Evolutionary conservation across 1,284 basidiomycete species (phyloP).

Genomic region (Fomitiporia mediterranea): DNA sequence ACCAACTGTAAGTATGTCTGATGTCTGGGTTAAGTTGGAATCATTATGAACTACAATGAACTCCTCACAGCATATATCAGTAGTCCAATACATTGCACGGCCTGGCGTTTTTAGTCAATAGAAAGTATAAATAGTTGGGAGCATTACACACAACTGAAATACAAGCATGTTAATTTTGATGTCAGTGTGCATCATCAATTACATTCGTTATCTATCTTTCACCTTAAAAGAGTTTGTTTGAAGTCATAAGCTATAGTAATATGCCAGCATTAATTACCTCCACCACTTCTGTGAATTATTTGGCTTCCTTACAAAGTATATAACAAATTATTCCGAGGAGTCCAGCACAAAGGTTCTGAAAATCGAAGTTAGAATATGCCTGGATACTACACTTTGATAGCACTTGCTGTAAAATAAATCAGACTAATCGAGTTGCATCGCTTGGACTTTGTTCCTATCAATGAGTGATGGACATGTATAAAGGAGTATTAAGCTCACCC

Average conservation of each 20-base stretch:
- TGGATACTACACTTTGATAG: background rate
- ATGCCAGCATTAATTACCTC: background rate
- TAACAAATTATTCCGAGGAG: background rate
- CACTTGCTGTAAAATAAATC: background rate
- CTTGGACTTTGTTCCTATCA: background rate
- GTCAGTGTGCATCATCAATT: too few relatives aligned
- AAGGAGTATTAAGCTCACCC: background rate
- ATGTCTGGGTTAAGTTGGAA: background rate
- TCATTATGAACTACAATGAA: background rate
- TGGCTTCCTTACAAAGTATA: background rate
- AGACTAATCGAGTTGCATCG: background rate
- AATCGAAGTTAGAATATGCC: background rate
- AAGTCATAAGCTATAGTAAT: background rate
- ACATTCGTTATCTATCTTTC: background rate
- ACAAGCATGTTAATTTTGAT: background rate
- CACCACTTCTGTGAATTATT: background rate
- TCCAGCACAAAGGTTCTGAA: conserved; percentile 1
- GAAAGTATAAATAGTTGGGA: background rate
- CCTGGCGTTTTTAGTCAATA: background rate
- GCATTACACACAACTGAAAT: background rate
- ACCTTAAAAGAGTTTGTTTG: background rate
- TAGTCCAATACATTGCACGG: too few relatives aligned
- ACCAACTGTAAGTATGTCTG: background rate
- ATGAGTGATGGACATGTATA: too few relatives aligned
- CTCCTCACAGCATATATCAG: background rate